Evolutionary conservation across 306 rosid genomes (phyloP).

Genomic region (Rubus idaeus): DNA sequence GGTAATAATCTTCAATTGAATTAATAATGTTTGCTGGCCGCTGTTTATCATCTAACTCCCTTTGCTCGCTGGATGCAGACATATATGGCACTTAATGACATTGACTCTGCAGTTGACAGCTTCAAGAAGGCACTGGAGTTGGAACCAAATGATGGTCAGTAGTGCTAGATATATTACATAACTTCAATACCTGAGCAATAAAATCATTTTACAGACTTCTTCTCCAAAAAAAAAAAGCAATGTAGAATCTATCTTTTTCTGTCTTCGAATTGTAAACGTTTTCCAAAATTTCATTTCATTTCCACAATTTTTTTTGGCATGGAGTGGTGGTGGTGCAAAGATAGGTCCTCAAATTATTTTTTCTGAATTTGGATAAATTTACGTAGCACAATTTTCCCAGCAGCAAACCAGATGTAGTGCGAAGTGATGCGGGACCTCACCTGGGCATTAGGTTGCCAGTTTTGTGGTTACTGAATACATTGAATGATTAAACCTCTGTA

Average conservation of each 20-base stretch:
- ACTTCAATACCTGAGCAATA: background rate
- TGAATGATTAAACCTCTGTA: background rate
- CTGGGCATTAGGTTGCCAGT: background rate
- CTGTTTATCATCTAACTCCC: background rate
- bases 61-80: constrained; percentile 41
- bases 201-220: background rate
- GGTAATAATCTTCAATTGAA: constrained; percentile 47
- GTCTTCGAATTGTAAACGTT: background rate
- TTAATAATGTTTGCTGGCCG: background rate
- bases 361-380: background rate
- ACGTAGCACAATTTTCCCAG: background rate
- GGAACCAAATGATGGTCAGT: constrained; percentile 83
- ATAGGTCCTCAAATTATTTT: background rate
- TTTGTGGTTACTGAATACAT: background rate
- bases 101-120: constrained; percentile 77
- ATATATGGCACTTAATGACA: constrained; percentile 67
- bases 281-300: background rate
- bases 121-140: constrained; percentile 61
- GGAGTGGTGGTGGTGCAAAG: too few relatives aligned
- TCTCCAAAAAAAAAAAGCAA: too few relatives aligned
- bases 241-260: background rate
- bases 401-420: background rate
- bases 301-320: background rate
- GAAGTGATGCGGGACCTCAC: background rate
- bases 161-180: background rate